Percentiles rank a stretch among this genome's conserved stretches.
Conservation (phyloP, 83 land plant genomes). For the Picea abies region DNA sequence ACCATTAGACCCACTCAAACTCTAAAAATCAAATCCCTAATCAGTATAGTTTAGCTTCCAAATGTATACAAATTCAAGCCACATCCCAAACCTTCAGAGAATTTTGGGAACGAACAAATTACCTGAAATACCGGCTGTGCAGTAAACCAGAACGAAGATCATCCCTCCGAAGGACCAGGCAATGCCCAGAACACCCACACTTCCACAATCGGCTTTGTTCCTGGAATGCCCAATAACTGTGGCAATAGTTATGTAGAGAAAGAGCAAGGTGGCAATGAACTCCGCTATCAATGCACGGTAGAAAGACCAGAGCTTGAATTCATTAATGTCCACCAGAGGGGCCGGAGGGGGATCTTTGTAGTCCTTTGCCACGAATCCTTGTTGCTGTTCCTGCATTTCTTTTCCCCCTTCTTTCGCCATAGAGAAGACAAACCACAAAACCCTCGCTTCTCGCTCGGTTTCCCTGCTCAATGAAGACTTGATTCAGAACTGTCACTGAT, state of each 20-base stretch:
- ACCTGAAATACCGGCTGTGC: constrained; percentile 53
- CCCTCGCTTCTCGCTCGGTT: too few species aligned
- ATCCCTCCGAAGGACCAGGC: constrained; percentile 53
- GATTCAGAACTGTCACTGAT: too few species aligned
- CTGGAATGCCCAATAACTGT: constrained; percentile 36
- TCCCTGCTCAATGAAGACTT: too few species aligned
- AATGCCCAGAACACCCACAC: constrained; percentile 40
- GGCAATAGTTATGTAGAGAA: constrained; percentile 42
- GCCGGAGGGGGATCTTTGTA: constrained; percentile 43
- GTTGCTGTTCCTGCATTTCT: background rate
- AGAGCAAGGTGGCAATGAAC: constrained; percentile 42
- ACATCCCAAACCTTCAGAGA: background rate
- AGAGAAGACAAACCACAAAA: background rate
- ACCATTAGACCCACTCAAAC: too few species aligned
- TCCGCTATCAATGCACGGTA: constrained; percentile 42
- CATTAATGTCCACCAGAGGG: constrained; percentile 23
- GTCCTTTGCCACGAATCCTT: constrained; percentile 18
- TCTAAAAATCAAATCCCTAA: too few species aligned
- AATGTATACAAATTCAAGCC: background rate
- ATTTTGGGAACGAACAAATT: background rate
- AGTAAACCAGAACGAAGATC: constrained; percentile 45
- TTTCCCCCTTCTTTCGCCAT: background rate
- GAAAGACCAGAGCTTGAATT: constrained; percentile 34
- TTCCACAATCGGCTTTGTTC: constrained; percentile 19
- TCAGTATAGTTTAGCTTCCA: too few species aligned